Evolutionary conservation across 345 rosid species (phyloP), one percentile per base, ranked within the genome.

Genomic region (Camelina hispida): DNA sequence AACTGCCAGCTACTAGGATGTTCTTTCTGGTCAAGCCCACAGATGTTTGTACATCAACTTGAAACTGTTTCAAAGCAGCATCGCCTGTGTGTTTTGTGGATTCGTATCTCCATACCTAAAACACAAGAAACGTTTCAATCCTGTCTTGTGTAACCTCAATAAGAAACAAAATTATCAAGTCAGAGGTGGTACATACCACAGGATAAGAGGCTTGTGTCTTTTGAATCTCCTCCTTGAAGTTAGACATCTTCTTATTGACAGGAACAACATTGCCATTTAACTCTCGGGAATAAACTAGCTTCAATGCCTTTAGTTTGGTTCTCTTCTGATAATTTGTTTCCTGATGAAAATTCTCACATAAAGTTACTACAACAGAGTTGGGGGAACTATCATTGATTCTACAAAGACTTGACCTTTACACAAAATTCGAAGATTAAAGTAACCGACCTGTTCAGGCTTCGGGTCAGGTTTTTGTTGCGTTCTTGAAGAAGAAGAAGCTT

Each of bases 261-360:
- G 76, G 35, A 58, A 86, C 69, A 54, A 69, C 44, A 71, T 78
- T 76, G 38, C 97, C 89, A 59, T 80, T 81, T 74, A 94, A 72
- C 85, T 90, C 97, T 78, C 97, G 85, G 9, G 66, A 75, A 77
- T 77, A 79, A 62, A 94, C 83, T 55, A 94, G 90, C 75, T 72
- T 77, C 60, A 82, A 59, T 42, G 83, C 73, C 76, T 72, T 73
- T 66, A 65, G 74, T 44, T 76, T 66, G 18, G 63, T 60, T 17
- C 79, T 73, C 75, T 67, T 51, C 55, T 73, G 81, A 57, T 71
- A 71, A n/a, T 71, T 71, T 38, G 42, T 7, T 43, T 71, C 77
- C 81, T 72, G 77, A 32, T 77, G 20, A 34, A 6, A 51, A 11
- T 7, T 56, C 7, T 8, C 38, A 67, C 1, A 30, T 7, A 40